Evolutionary conservation across 805 yeast species (phyloP).

Genomic region (Candida maltosa): DNA sequence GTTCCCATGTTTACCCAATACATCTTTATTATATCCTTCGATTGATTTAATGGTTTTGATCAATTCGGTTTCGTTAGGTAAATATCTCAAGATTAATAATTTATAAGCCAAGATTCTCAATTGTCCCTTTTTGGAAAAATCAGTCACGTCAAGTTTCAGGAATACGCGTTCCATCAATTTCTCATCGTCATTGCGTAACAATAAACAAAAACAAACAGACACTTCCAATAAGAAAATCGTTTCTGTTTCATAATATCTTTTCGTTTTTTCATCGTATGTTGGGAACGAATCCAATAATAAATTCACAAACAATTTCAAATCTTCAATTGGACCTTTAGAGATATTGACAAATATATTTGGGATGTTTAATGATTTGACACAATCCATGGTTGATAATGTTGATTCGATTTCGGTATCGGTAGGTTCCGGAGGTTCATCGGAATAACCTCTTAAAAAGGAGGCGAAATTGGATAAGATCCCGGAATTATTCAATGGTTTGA

Average conservation of each 20-base stretch:
- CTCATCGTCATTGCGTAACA: slow-evolving; percentile 21
- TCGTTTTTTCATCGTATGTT: slow-evolving; percentile 20
- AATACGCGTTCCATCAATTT: slow-evolving; percentile 15
- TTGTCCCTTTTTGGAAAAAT: slow-evolving; percentile 26
- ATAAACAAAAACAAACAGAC: slow-evolving; percentile 32
- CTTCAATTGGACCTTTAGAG: slow-evolving; percentile 30
- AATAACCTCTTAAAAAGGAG: slow-evolving; percentile 81
- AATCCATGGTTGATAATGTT: slow-evolving; percentile 78
- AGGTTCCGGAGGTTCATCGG: slow-evolving; percentile 89
- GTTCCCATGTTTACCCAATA: slow-evolving; percentile 41
- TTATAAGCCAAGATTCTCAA: slow-evolving; percentile 52
- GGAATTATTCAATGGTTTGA: slow-evolving; percentile 63
- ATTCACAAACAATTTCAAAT: slow-evolving; percentile 29
- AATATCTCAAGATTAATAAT: slow-evolving; percentile 42
- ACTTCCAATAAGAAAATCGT: slow-evolving; percentile 47
- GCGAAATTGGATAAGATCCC: slow-evolving; percentile 90
- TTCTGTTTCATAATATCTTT: slow-evolving; percentile 45
- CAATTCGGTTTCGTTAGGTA: slow-evolving; percentile 15
- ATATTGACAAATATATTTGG: slow-evolving; percentile 52
- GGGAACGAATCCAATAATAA: slow-evolving; percentile 28
- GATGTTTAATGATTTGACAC: slow-evolving; percentile 69
- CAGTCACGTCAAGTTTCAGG: slow-evolving; percentile 9
- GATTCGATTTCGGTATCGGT: slow-evolving; percentile 88
- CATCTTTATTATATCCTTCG: slow-evolving; percentile 36
- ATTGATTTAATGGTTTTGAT: slow-evolving; percentile 7